These are phyloP conservation scores for Silene coronaria DNA, from an alignment of 179 eudicot genomes.

Conservation along the genomic window DNA sequence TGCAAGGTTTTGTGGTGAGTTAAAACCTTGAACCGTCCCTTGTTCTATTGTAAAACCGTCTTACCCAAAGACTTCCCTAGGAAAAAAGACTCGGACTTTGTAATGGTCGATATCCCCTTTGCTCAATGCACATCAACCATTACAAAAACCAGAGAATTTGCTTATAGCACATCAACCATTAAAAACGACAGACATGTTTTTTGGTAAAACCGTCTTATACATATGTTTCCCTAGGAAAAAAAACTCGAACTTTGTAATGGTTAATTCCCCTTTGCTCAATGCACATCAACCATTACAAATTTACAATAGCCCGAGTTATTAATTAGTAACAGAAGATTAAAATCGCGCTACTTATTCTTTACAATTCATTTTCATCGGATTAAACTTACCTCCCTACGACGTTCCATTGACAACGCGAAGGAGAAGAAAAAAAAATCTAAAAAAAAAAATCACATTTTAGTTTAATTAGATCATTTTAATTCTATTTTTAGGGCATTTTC, in stretches of 20 bases:
- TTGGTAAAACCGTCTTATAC: neutral
- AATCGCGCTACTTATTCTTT: neutral
- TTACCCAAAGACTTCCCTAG: neutral
- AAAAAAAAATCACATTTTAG: neutral
- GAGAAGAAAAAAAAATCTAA: slow-evolving; percentile 17
- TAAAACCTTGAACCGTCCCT: neutral
- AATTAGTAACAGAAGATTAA: neutral
- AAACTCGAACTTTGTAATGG: slow-evolving; percentile 16
- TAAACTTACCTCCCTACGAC: slow-evolving; percentile 24
- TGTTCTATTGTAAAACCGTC: neutral
- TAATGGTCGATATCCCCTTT: slow-evolving; percentile 27
- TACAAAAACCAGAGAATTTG: no score
- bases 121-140: slow-evolving; percentile 9
- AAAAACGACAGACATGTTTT: no score
- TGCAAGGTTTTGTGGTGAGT: neutral
- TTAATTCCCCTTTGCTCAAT: slow-evolving; percentile 29
- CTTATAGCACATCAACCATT: neutral
- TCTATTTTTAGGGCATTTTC: neutral
- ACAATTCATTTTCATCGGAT: no score
- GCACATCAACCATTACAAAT: slow-evolving; percentile 31
- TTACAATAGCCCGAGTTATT: slow-evolving; percentile 4
- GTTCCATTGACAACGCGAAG: slow-evolving; percentile 21
- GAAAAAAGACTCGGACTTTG: neutral
- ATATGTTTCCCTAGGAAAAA: neutral
- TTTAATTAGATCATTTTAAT: neutral